These are phyloP conservation scores for Usnea hakonensis DNA, from an alignment of 495 filamentous ascomycete genomes.

Conservation along the genomic window DNA sequence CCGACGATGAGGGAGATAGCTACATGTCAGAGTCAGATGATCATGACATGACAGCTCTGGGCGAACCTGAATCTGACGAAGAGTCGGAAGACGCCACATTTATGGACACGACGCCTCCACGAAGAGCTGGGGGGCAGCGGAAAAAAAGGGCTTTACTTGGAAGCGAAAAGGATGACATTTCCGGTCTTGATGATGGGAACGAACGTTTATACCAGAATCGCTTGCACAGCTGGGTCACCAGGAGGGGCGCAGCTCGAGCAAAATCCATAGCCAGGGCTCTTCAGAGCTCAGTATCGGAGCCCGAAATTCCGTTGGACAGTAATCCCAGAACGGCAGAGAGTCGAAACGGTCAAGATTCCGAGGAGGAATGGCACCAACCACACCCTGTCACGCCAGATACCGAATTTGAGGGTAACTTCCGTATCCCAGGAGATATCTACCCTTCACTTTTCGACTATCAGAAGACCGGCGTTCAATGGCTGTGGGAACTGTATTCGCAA, in stretches of 20 bases:
- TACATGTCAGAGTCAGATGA: constrained; percentile 34
- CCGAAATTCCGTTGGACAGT: neutral
- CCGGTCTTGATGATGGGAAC: constrained; percentile 82
- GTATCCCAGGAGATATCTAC: constrained; percentile 83
- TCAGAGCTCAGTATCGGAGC: neutral
- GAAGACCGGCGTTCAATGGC: constrained; percentile 90
- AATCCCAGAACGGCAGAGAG: neutral
- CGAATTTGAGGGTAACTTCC: constrained; percentile 63
- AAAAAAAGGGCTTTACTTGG: constrained; percentile 36
- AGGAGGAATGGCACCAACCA: constrained; percentile 75
- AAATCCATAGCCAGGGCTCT: constrained; percentile 28
- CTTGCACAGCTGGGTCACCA: constrained; percentile 62
- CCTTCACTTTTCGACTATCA: constrained; percentile 91
- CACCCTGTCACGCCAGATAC: constrained; percentile 73
- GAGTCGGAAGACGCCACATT: constrained; percentile 27
- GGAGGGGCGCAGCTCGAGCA: constrained; percentile 57
- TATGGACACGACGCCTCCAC: constrained; percentile 25
- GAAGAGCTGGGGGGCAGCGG: constrained; percentile 26
- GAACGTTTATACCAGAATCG: constrained; percentile 75
- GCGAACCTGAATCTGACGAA: constrained; percentile 17
- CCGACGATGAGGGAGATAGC: constrained; percentile 40
- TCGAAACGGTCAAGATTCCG: constrained; percentile 8
- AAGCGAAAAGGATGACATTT: constrained; percentile 55
- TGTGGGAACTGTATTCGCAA: constrained; percentile 87
- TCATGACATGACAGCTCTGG: constrained; percentile 23